Base-by-base conservation (phyloP, 139 green algal genomes). In the Zygnema circumcarinatum region DNA sequence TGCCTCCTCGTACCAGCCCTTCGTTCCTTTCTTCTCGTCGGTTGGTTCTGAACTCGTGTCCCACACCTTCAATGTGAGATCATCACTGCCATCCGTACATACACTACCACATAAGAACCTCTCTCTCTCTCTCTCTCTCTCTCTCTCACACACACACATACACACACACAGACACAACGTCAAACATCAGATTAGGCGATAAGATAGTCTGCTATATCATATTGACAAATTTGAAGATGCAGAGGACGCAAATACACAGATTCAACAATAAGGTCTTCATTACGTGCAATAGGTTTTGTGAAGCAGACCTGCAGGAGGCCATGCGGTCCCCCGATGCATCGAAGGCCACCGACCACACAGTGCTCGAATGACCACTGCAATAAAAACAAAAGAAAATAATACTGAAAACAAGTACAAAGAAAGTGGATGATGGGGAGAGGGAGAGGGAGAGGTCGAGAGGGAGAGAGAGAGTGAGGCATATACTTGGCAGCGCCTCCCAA, bases 291-390 rank as follows among this genome's bases (percentile, higher is more conserved):
- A n/a, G n/a, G n/a, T n/a, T n/a, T n/a, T n/a, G n/a, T n/a, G n/a
- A n/a, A n/a, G 69, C 69, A 25, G 7, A 88, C 82, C 82, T 88
- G 73, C 92, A 95, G 0, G 96, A 96, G 7, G 93, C 96, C 92
- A 98, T 94, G 29, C 87, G 89, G 29, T 54, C 33, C 2, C 96
- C 96, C 0, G 47, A 38, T 0, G 74, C 29, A 41, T 94, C 90
- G 86, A 98, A 98, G 0, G 87, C 82, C 3, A 96, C 78, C 0
- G 86, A 93, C 96, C 96, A 98, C 2, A 98, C 96, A 67, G 96
- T 98, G 0, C 94, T 97, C 0, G 33, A 89, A 87, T 98, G 96
- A 1, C 95, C 96, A 32, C 91, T 72, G 1, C 89, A 78, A 16
- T 3, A 20, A 78, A 39, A 78, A 62, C 7, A 62, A 62, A 62